Evolutionary conservation across 306 rosid genomes (phyloP), one percentile per base, ranked within the genome.

Genomic region (Lupinus albus): DNA sequence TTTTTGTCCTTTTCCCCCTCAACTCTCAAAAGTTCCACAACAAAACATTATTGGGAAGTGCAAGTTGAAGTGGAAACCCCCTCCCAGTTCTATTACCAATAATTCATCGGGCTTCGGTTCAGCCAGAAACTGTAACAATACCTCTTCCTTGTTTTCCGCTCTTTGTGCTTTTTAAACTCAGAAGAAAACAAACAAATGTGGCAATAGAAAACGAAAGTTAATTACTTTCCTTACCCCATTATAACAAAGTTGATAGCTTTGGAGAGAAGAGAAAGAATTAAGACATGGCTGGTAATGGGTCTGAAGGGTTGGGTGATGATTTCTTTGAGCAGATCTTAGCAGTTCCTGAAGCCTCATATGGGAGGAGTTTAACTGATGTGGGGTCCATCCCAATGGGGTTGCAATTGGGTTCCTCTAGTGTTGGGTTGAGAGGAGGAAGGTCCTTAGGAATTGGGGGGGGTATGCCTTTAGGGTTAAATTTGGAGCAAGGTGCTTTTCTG

Each of bases 241-340:
- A 42, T 11, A 42, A 11, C 14, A 25, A 28, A 41, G 33, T 42
- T 21, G 12, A 3, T 57, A 18, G 3, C 15, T 18, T 36, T 45
- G 50, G 16, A n/a, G 8, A 42, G 45, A 42, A 42, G 47, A 42
- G 14, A 11, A 45, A 56, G 62, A 56, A 6, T 18, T 18, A 8
- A 42, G 57, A 20, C 11, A 93, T 93, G 99, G 94, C 91, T 51
- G 88, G 91, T 17, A 87, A 85, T 70, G 75, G 83, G 11, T 81
- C 89, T 9, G 92, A 88, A 77, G 90, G 95, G 6, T 80, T 90
- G 32, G 90, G 90, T 0, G 99, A 94, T 41, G 97, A 90, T 83
- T 90, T 90, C 79, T 79, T 90, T 15, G 97, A 90, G 77, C 92
- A 94, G 96, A 94, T 94, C 78, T 45, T 90, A 41, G 82, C 91